Percentiles rank a stretch among this genome's conserved stretches.
phyloP scores from a whole-genome alignment of 2,329 filamentous ascomycete species.

The Beauveria pseudobassiana region DNA sequence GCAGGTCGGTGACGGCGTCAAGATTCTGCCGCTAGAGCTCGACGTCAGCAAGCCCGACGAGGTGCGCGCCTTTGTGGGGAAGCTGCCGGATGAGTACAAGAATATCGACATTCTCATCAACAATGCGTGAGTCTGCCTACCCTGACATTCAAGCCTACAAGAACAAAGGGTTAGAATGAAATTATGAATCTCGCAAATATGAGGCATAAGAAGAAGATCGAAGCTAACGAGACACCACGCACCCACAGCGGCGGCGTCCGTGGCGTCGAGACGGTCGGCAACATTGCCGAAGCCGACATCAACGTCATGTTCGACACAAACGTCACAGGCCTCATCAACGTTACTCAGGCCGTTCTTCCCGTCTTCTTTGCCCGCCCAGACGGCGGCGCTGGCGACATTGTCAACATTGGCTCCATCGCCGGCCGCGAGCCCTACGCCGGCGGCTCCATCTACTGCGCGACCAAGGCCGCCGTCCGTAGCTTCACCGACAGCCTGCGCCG shows the following conservation, averaged over 20 bases:
- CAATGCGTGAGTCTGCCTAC: constrained; percentile 63
- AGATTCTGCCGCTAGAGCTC: constrained; percentile 74
- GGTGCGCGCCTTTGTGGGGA: constrained; percentile 62
- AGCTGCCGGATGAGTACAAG: constrained; percentile 72
- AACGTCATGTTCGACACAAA: constrained; percentile 87
- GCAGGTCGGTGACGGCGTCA: constrained; percentile 71
- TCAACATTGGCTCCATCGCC: constrained; percentile 91
- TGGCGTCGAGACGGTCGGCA: constrained; percentile 76
- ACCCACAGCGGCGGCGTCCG: constrained; percentile 70
- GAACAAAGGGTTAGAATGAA: fast-evolving
- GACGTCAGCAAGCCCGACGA: constrained; percentile 79
- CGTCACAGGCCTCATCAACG: constrained; percentile 88
- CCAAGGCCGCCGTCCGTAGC: constrained; percentile 78
- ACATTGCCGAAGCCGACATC: constrained; percentile 77
- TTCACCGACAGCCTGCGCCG: constrained; percentile 79
- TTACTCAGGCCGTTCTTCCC: constrained; percentile 85
- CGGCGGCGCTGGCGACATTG: constrained; percentile 81
- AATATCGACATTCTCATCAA: constrained; percentile 88
- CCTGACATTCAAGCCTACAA: too few relatives aligned
- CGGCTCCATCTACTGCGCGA: constrained; percentile 87
- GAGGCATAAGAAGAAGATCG: not conserved
- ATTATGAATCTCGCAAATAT: not conserved
- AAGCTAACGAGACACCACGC: constrained; percentile 9
- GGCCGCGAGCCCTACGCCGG: constrained; percentile 79
- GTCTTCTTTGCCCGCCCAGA: constrained; percentile 71